Evolutionary conservation across 441 rosid genomes (phyloP).

Genomic region (Breynia disticha): DNA sequence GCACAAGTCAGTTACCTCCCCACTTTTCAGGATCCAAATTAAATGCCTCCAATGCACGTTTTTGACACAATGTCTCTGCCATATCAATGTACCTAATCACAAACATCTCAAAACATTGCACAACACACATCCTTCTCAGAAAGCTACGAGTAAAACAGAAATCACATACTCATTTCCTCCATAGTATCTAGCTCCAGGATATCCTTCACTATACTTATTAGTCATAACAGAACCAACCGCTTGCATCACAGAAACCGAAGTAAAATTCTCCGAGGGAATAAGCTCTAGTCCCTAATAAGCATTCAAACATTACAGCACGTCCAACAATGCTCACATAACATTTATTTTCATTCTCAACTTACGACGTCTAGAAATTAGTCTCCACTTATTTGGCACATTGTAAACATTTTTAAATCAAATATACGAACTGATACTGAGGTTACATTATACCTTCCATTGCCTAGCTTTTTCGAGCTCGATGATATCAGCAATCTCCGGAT

Average conservation of each 20-base stretch:
- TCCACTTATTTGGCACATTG: no score
- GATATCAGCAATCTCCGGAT: slow-evolving; percentile 80
- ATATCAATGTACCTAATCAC: slow-evolving; percentile 78
- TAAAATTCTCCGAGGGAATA: slow-evolving; percentile 90
- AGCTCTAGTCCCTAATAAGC: slow-evolving; percentile 81
- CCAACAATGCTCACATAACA: no score
- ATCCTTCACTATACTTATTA: slow-evolving; percentile 93
- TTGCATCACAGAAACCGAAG: slow-evolving; percentile 86
- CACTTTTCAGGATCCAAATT: slow-evolving; percentile 77
- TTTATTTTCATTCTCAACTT: no score
- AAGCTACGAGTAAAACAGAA: background rate
- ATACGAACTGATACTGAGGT: background rate
- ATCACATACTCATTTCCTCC: slow-evolving; percentile 90
- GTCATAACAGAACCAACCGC: slow-evolving; percentile 96
- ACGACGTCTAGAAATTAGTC: no score
- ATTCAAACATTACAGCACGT: background rate
- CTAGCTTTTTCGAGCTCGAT: slow-evolving; percentile 92
- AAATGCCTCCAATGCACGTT: slow-evolving; percentile 87
- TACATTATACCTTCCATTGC: slow-evolving; percentile 73
- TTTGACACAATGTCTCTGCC: slow-evolving; percentile 89
- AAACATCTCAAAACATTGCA: slow-evolving; percentile 10
- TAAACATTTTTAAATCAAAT: no score
- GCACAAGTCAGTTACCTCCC: slow-evolving; percentile 61
- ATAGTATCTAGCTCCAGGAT: slow-evolving; percentile 93
- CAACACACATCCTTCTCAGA: background rate